Evolutionary conservation across 176 grass and related monocot genomes (phyloP).

Genomic region (Phoenix dactylifera): DNA sequence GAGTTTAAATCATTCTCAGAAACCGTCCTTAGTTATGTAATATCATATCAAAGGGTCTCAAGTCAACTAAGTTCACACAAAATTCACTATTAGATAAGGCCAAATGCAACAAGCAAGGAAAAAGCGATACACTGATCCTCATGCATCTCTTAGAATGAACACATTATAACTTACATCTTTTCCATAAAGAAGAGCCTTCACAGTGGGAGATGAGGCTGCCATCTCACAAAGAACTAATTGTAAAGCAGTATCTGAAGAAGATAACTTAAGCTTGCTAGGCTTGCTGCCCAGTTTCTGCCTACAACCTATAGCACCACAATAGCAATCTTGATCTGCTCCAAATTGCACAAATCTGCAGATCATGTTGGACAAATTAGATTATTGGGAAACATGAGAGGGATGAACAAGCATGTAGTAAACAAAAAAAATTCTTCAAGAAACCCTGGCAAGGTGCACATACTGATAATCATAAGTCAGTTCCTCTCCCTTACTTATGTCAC

Average conservation of each 20-base stretch:
- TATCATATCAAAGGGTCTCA: too few species aligned
- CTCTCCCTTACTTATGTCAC: conserved; percentile 17
- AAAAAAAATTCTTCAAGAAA: too few species aligned
- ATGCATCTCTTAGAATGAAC: not conserved
- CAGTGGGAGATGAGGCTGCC: not conserved
- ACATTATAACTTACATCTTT: conserved; percentile 7
- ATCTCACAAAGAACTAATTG: conserved; percentile 12
- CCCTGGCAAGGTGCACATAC: not conserved
- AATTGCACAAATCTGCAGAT: conserved; percentile 25
- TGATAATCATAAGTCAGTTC: conserved; percentile 24
- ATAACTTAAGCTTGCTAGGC: conserved; percentile 12
- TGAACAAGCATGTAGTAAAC: not conserved
- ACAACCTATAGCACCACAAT: conserved; percentile 25
- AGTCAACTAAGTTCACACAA: too few species aligned
- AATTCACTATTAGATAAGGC: not conserved
- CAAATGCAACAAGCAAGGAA: not conserved
- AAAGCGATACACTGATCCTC: not conserved
- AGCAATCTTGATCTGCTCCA: conserved; percentile 27
- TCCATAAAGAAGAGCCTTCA: not conserved
- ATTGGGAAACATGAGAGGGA: not conserved
- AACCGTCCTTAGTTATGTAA: too few species aligned
- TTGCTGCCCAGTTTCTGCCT: conserved; percentile 24
- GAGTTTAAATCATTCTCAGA: too few species aligned
- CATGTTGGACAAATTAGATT: not conserved
- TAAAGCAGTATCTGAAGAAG: conserved; percentile 4